A percentile compares a stretch with the other conserved stretches of the same genome.
These are phyloP conservation scores for Saccharomyces hybrid DNA, from an alignment of 1,139 yeast species.

Conservation along the genomic window DNA sequence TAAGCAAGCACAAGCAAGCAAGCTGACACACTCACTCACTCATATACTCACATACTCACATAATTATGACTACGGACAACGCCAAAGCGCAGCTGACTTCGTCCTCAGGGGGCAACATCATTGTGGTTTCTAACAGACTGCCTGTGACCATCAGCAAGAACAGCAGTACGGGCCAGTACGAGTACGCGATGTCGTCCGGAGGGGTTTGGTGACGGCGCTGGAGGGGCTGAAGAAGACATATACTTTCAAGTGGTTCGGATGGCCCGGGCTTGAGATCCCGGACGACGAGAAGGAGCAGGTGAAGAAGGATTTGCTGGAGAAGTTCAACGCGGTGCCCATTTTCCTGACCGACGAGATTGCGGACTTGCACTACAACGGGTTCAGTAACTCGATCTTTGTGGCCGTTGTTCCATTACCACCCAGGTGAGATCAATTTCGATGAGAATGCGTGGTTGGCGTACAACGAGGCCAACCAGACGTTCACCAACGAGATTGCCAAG, in stretches of 20 bases:
- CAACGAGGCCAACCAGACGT: slow-evolving; percentile 81
- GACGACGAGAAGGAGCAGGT: slow-evolving; percentile 65
- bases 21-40: background rate
- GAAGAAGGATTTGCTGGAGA: slow-evolving; percentile 57
- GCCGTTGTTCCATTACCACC: slow-evolving; percentile 98
- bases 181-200: slow-evolving; percentile 87
- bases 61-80: background rate
- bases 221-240: slow-evolving; percentile 83
- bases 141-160: slow-evolving; percentile 83
- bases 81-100: background rate
- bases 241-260: slow-evolving; percentile 94
- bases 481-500: slow-evolving; percentile 67
- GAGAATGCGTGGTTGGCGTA: slow-evolving; percentile 98
- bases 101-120: slow-evolving; percentile 48
- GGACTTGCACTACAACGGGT: slow-evolving; percentile 93
- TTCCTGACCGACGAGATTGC: slow-evolving; percentile 83
- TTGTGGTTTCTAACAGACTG: slow-evolving; percentile 88
- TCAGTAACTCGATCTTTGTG: slow-evolving; percentile 83
- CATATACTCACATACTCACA: too few species aligned
- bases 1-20: background rate
- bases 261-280: slow-evolving; percentile 93
- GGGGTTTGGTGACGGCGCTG: slow-evolving; percentile 92
- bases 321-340: slow-evolving; percentile 87
- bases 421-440: slow-evolving; percentile 97
- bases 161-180: slow-evolving; percentile 51